These are phyloP conservation scores for Holtermanniella nyarrowii DNA, from an alignment of 768 basidiomycete species.

Conservation along the genomic window DNA sequence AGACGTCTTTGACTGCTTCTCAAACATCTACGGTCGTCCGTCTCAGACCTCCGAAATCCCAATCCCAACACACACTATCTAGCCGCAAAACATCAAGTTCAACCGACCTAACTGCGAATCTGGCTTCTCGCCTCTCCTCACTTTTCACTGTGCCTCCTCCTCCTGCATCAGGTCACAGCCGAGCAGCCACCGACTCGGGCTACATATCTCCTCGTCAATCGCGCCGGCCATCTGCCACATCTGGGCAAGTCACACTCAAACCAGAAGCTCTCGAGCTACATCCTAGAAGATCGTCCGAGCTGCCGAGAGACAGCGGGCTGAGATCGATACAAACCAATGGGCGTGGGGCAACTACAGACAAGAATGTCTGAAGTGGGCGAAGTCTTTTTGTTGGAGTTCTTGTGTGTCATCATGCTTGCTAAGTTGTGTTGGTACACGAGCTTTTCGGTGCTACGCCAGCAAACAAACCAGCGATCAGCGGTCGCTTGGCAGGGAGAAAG, in stretches of 20 bases:
- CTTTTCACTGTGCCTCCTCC: conserved; percentile 28
- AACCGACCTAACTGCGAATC: too few relatives aligned
- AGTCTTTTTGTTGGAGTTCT: too few relatives aligned
- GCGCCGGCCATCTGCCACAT: not conserved
- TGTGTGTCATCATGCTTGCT: too few relatives aligned
- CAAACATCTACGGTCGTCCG: conserved; percentile 15
- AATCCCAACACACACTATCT: not conserved
- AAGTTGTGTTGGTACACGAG: too few relatives aligned
- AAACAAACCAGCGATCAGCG: too few relatives aligned
- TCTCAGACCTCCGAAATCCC: conserved; percentile 9
- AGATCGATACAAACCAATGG: too few relatives aligned
- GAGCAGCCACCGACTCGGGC: not conserved
- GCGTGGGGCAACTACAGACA: too few relatives aligned
- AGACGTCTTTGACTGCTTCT: not conserved
- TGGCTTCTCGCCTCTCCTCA: conserved; percentile 15
- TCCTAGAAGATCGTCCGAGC: not conserved
- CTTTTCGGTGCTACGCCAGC: too few relatives aligned
- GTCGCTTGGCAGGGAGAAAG: too few relatives aligned
- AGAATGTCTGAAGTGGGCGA: too few relatives aligned
- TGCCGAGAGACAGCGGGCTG: not conserved
- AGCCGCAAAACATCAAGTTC: not conserved
- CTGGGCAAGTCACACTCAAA: not conserved
- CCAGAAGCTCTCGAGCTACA: conserved; percentile 2
- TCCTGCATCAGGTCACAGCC: not conserved
- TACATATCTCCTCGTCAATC: not conserved